A percentile compares a stretch with the other conserved stretches of the same genome.
phyloP scores from a whole-genome alignment of 176 grass and related monocot genomes.

The Zoysia pacifica region DNA sequence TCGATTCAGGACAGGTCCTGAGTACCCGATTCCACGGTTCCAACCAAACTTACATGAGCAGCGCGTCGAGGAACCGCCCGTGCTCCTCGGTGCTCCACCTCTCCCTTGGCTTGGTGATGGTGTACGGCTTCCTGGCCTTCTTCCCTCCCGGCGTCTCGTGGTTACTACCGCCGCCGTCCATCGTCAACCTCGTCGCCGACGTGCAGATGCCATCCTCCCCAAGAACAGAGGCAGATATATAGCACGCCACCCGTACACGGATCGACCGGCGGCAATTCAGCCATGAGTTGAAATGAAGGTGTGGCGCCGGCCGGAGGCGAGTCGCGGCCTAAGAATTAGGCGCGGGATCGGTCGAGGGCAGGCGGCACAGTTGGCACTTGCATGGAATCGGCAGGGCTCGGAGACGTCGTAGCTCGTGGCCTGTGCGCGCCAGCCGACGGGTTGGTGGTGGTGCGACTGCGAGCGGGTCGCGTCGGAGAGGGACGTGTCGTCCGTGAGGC shows the following conservation, averaged over 20 bases:
- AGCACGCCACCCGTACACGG: not conserved
- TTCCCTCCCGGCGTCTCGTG: constrained; percentile 39
- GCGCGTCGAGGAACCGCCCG: constrained; percentile 84
- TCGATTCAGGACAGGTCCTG: not conserved
- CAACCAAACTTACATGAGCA: constrained; percentile 52
- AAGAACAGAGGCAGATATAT: not conserved
- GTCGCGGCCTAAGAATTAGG: not conserved
- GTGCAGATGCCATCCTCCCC: not conserved
- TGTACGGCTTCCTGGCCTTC: constrained; percentile 88
- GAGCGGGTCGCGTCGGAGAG: constrained; percentile 7
- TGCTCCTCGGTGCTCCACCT: constrained; percentile 82
- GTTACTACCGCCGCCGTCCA: not conserved
- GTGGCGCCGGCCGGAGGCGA: not conserved
- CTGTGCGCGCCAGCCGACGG: not conserved
- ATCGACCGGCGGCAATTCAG: not conserved
- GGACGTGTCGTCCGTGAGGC: not conserved
- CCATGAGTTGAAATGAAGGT: not conserved
- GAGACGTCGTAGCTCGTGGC: not conserved
- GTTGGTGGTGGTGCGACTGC: constrained; percentile 20
- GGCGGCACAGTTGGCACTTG: constrained; percentile 41
- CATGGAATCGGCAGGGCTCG: constrained; percentile 31
- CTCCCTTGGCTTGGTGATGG: constrained; percentile 72
- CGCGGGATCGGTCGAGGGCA: not conserved
- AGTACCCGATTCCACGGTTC: not conserved
- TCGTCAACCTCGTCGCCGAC: not conserved